phyloP scores from a whole-genome alignment of 2,329 filamentous ascomycete species.

The Aspergillus sp. region DNA sequence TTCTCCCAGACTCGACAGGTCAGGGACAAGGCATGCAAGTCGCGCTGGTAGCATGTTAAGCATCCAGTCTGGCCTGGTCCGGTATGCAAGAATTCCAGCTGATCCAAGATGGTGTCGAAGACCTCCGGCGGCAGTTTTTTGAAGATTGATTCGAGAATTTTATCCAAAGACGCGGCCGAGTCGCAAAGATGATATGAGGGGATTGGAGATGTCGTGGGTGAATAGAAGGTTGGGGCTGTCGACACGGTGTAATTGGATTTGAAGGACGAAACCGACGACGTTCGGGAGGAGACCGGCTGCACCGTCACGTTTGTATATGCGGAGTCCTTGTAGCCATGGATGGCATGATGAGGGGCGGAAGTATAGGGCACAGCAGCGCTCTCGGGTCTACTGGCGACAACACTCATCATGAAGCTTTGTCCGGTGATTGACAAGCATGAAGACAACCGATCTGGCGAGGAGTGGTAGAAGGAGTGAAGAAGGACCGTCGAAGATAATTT shows the following conservation, averaged over 20 bases:
- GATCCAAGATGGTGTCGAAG: conserved; percentile 53
- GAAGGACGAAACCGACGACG: conserved; percentile 36
- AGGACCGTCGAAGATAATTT: conserved; percentile 9
- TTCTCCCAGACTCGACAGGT: conserved; percentile 57
- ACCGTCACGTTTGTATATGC: conserved; percentile 25
- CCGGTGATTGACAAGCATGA: conserved; percentile 15
- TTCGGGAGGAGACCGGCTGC: conserved; percentile 30
- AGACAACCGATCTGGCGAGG: conserved; percentile 4
- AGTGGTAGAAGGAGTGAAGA: conserved; percentile 4
- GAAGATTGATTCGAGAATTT: conserved; percentile 34
- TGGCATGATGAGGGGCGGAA: conserved; percentile 22
- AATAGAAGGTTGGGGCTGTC: conserved; percentile 37
- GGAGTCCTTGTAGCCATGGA: conserved; percentile 27
- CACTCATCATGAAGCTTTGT: conserved; percentile 33
- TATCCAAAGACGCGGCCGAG: conserved; percentile 34
- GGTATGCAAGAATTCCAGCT: conserved; percentile 48
- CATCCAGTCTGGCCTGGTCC: conserved; percentile 43
- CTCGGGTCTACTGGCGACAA: conserved; percentile 38
- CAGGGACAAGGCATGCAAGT: conserved; percentile 52
- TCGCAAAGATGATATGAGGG: conserved; percentile 37
- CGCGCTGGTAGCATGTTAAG: conserved; percentile 53
- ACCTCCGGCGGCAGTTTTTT: conserved; percentile 52
- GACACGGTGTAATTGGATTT: conserved; percentile 36
- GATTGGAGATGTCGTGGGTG: conserved; percentile 32
- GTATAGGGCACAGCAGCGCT: conserved; percentile 31